Conservation (phyloP, 2,329 filamentous ascomycete genomes). For the Alternaria dauci region DNA sequence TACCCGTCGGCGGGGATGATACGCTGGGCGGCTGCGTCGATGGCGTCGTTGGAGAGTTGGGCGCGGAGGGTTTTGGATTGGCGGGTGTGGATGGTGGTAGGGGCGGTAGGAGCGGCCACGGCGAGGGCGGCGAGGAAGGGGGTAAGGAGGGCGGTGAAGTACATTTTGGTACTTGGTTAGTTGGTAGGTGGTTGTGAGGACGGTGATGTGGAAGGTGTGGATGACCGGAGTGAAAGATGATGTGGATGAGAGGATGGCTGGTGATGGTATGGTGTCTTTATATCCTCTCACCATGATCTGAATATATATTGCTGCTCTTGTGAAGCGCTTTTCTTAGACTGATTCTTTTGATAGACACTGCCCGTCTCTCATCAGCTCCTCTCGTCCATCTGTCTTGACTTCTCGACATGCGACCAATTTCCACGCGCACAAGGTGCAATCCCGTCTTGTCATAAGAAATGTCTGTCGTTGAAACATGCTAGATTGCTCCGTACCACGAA, state of each 20-base stretch:
- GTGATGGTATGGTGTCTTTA: background rate
- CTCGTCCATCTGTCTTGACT: background rate
- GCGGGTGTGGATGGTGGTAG: background rate
- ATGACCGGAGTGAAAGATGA: background rate
- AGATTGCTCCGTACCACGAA: background rate
- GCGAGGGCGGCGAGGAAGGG: conserved; percentile 22
- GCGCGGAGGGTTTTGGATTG: conserved; percentile 19
- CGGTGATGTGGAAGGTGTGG: background rate
- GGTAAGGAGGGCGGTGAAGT: conserved; percentile 20
- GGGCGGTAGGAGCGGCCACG: conserved; percentile 10
- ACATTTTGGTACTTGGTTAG: conserved; percentile 9
- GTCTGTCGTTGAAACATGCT: background rate
- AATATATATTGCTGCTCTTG: background rate
- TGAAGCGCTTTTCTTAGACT: background rate
- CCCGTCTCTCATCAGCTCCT: background rate
- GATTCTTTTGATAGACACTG: background rate
- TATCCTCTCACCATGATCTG: background rate
- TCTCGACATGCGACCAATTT: background rate
- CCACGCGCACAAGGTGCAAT: background rate
- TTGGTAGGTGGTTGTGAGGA: background rate
- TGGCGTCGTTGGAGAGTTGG: conserved; percentile 21
- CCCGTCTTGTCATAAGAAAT: background rate
- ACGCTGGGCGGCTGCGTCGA: conserved; percentile 22
- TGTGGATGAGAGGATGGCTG: background rate
- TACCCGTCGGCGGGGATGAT: conserved; percentile 13